phyloP scores from a whole-genome alignment of 305 asterid genomes.

The Fraxinus floribunda region DNA sequence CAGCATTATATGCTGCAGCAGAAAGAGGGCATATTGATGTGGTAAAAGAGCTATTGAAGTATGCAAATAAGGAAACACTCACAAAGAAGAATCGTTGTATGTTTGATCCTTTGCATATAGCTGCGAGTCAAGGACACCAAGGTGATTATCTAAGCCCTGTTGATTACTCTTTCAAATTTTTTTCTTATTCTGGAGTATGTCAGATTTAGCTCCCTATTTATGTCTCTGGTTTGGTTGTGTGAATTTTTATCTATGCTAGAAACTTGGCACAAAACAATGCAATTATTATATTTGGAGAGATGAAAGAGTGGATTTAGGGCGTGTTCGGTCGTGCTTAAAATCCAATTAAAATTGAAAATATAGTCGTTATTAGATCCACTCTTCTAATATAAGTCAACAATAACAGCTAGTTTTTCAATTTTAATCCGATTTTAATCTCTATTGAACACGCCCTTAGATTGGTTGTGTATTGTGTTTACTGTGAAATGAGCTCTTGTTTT shows the following conservation, averaged over 20 bases:
- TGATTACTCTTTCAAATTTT: neutral
- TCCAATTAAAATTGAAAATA: too few relatives aligned
- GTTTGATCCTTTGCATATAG: conserved; percentile 61
- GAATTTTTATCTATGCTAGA: neutral
- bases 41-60: conserved; percentile 57
- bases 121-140: conserved; percentile 60
- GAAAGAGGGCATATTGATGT: conserved; percentile 59
- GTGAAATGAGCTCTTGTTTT: neutral
- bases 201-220: neutral
- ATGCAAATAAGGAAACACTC: conserved; percentile 50
- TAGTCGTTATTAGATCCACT: too few relatives aligned
- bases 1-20: conserved; percentile 51
- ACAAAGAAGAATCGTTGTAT: conserved; percentile 44
- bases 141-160: conserved; percentile 29
- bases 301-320: neutral
- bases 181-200: neutral
- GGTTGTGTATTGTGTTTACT: neutral
- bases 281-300: neutral
- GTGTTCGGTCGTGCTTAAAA: too few relatives aligned
- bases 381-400: too few relatives aligned
- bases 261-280: neutral
- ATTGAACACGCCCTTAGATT: neutral
- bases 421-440: too few relatives aligned
- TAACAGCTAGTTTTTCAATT: too few relatives aligned
- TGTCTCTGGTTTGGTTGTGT: neutral